phyloP scores from a whole-genome alignment of 495 filamentous ascomycete genomes.

The Lophiostoma macrostomum region DNA sequence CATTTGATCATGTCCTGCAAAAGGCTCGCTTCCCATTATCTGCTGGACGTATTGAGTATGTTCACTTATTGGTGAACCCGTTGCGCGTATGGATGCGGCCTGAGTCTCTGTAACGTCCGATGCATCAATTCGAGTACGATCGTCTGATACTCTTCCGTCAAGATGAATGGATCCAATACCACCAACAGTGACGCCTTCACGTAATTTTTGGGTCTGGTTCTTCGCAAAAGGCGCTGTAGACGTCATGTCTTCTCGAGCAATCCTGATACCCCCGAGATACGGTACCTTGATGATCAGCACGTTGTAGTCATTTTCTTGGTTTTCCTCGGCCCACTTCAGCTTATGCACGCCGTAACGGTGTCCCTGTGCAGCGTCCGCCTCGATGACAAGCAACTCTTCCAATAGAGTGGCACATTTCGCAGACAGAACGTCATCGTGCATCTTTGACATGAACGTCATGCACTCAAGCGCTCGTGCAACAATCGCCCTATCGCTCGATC shows the following conservation, averaged over 20 bases:
- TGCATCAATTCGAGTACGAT: too few relatives aligned
- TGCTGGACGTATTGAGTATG: too few relatives aligned
- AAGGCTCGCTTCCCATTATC: neutral
- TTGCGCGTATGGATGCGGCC: too few relatives aligned
- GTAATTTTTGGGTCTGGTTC: neutral
- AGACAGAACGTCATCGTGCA: constrained; percentile 1
- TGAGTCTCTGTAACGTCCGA: too few relatives aligned
- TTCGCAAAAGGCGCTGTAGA: neutral
- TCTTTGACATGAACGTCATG: constrained; percentile 30
- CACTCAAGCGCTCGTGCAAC: constrained; percentile 44
- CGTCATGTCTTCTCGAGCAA: constrained; percentile 2
- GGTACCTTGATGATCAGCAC: constrained; percentile 4
- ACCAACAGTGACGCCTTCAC: neutral
- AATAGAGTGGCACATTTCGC: constrained; percentile 9
- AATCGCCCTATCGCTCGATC: constrained; percentile 44
- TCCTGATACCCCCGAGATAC: constrained; percentile 13
- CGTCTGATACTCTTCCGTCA: too few relatives aligned
- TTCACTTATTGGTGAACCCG: too few relatives aligned
- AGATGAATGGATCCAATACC: too few relatives aligned
- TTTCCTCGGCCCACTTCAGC: neutral
- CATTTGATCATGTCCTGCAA: neutral
- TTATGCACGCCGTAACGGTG: neutral
- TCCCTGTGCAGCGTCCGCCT: constrained; percentile 7
- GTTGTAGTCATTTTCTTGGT: neutral
- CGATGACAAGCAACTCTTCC: constrained; percentile 5